phyloP scores from a whole-genome alignment of 1,284 basidiomycete genomes.

The Moesziomyces sp. region DNA sequence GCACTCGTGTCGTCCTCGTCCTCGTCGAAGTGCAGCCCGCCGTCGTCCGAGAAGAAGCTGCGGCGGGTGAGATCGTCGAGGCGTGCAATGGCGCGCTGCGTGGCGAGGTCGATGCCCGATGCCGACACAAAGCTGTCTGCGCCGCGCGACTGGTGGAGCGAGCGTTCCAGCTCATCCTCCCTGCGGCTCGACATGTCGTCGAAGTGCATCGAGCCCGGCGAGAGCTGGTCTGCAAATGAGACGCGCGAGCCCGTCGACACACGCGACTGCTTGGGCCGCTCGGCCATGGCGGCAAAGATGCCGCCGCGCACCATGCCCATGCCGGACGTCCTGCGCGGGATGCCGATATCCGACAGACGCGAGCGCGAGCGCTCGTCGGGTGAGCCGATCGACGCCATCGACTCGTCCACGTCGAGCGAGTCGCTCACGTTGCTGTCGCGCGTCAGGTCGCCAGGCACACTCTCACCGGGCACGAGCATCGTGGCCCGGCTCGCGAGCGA shows the following conservation, averaged over 20 bases:
- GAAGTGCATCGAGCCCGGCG: slow-evolving; percentile 24
- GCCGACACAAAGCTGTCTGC: slow-evolving; percentile 28
- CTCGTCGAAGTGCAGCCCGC: slow-evolving; percentile 31
- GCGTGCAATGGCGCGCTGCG: slow-evolving; percentile 24
- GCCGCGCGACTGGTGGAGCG: slow-evolving; percentile 13
- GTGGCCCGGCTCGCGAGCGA: slow-evolving; percentile 26
- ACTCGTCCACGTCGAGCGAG: slow-evolving; percentile 31
- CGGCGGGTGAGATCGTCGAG: slow-evolving; percentile 43
- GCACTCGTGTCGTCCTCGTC: slow-evolving; percentile 13
- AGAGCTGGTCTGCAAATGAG: slow-evolving; percentile 31
- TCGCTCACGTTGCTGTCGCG: slow-evolving; percentile 42
- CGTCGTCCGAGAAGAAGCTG: slow-evolving; percentile 44
- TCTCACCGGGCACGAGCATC: slow-evolving; percentile 43
- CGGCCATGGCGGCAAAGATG: slow-evolving; percentile 47
- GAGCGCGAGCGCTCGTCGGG: slow-evolving; percentile 19
- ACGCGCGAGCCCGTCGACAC: slow-evolving; percentile 39
- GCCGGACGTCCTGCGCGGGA: slow-evolving; percentile 34
- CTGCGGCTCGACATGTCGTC: slow-evolving; percentile 37
- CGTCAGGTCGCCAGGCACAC: slow-evolving; percentile 48
- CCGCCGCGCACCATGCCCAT: slow-evolving; percentile 31
- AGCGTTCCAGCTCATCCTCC: slow-evolving; percentile 39
- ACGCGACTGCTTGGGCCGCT: slow-evolving; percentile 20
- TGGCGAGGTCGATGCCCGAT: slow-evolving; percentile 28
- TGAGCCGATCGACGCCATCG: slow-evolving; percentile 3
- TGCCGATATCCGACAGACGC: slow-evolving; percentile 35